Percentiles rank a stretch among this genome's conserved stretches.
Conservation (phyloP, 805 yeast genomes). For the Zygoascus bituminiphila region DNA sequence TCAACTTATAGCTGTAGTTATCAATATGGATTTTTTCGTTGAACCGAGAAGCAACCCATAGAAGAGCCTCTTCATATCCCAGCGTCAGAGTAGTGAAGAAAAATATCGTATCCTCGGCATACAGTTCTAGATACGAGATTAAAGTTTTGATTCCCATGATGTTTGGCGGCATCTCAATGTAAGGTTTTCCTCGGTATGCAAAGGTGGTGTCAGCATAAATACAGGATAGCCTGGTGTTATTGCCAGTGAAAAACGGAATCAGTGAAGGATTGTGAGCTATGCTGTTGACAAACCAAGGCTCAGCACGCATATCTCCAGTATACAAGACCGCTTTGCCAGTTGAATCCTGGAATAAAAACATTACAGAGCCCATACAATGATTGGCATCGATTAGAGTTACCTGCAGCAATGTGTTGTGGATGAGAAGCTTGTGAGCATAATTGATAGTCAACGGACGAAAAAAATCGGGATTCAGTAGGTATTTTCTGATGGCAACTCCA, state of each 20-base stretch:
- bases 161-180: conserved; percentile 37
- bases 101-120: conserved; percentile 38
- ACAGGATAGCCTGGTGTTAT: conserved; percentile 31
- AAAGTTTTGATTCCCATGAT: conserved; percentile 34
- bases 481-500: conserved; percentile 2
- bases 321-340: conserved; percentile 32
- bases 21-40: conserved; percentile 28
- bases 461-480: conserved; percentile 5
- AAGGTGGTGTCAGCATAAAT: conserved; percentile 51
- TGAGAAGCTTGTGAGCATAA: conserved; percentile 18
- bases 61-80: conserved; percentile 52
- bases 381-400: conserved; percentile 42
- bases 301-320: conserved; percentile 55
- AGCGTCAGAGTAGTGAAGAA: conserved; percentile 34
- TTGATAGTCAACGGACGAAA: conserved; percentile 14
- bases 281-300: conserved; percentile 40
- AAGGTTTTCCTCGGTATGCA: conserved; percentile 42
- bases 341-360: conserved; percentile 40
- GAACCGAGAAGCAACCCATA: conserved; percentile 27
- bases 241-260: conserved; percentile 34
- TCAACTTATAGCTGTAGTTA: conserved; percentile 21
- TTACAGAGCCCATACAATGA: conserved; percentile 54
- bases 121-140: conserved; percentile 30
- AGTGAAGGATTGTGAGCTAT: conserved; percentile 34
- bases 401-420: conserved; percentile 18